A percentile compares a stretch with the other conserved stretches of the same genome.
phyloP scores from a whole-genome alignment of 345 rosid genomes.

The Carallia brachiata region DNA sequence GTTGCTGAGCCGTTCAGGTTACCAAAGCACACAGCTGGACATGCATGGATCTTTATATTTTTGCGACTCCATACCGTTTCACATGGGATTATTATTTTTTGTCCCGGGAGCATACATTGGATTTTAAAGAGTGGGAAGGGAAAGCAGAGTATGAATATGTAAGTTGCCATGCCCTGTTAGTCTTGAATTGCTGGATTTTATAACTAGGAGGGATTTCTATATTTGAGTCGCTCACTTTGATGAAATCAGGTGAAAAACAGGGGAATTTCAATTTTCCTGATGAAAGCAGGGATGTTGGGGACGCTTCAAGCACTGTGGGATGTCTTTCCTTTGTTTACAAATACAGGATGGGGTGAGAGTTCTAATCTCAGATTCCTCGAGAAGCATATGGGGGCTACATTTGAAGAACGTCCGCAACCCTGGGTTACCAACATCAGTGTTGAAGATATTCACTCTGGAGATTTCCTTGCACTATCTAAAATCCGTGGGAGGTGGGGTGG shows the following conservation, averaged over 20 bases:
- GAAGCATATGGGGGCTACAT: constrained; percentile 88
- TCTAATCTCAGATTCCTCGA: constrained; percentile 75
- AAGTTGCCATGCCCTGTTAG: constrained; percentile 26
- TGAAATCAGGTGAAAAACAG: constrained; percentile 68
- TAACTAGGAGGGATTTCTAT: constrained; percentile 3
- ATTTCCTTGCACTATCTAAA: constrained; percentile 85
- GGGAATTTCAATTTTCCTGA: constrained; percentile 92
- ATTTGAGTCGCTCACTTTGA: constrained; percentile 3
- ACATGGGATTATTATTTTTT: constrained; percentile 92
- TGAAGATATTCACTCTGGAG: constrained; percentile 83
- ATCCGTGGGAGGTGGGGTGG: constrained; percentile 95
- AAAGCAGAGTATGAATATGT: constrained; percentile 86
- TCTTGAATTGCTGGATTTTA: constrained; percentile 6
- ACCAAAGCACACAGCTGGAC: constrained; percentile 92
- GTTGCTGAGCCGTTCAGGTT: constrained; percentile 46
- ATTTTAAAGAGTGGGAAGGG: constrained; percentile 79
- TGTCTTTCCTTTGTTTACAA: constrained; percentile 91
- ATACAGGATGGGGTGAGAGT: constrained; percentile 93
- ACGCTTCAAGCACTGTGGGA: constrained; percentile 93
- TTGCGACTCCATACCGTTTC: constrained; percentile 90
- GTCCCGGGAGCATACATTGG: constrained; percentile 83
- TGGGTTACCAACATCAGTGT: constrained; percentile 67
- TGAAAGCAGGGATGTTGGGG: constrained; percentile 98
- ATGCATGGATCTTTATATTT: constrained; percentile 91
- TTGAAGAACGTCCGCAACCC: constrained; percentile 74